These are phyloP conservation scores for Trichoderma sp. DNA, from an alignment of 2,329 filamentous ascomycete genomes.

Conservation along the genomic window DNA sequence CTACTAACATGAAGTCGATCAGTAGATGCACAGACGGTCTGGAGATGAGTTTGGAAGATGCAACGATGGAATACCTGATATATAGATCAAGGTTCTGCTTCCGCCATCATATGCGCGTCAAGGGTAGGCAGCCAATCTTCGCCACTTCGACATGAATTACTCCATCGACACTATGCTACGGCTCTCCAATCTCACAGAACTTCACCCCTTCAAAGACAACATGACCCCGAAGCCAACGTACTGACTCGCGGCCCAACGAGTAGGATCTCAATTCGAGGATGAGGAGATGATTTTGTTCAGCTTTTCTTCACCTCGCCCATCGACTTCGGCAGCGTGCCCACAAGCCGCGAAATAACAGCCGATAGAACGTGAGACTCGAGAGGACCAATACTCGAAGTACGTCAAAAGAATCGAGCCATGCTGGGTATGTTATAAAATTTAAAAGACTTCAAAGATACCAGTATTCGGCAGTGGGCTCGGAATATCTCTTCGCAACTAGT, in stretches of 20 bases:
- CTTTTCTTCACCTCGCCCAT: background rate
- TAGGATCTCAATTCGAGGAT: no score
- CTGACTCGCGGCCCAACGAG: no score
- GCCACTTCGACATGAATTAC: no score
- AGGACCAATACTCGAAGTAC: background rate
- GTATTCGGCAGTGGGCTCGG: background rate
- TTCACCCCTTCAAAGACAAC: no score
- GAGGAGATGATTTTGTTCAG: background rate
- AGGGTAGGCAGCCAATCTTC: no score
- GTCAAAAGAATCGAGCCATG: background rate
- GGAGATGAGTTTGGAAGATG: background rate
- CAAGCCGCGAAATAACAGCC: background rate
- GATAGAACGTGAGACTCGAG: background rate
- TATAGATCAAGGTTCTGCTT: no score
- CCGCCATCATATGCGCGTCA: no score
- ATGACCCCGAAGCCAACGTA: no score
- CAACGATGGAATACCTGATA: no score
- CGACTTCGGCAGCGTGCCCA: background rate
- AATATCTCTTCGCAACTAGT: background rate
- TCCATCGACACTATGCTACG: no score
- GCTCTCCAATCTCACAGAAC: no score
- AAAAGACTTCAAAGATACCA: background rate
- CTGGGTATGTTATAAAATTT: no score
- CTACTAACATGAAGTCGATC: background rate
- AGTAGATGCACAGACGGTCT: background rate